These are phyloP conservation scores for Eucalyptus globulus DNA, from an alignment of 345 rosid species.

Conservation along the genomic window DNA sequence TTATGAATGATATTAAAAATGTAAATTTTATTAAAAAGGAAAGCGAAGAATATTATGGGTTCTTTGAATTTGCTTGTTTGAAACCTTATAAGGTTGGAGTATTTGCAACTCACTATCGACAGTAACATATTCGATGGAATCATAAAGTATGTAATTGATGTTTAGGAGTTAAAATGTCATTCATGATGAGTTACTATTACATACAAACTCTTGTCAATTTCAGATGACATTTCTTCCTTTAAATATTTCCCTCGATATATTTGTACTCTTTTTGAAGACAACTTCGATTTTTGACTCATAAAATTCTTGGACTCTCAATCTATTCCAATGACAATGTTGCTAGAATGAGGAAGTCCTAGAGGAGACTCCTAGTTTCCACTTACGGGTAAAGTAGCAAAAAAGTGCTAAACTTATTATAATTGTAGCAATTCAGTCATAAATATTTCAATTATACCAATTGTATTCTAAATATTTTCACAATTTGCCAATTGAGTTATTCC, in stretches of 20 bases:
- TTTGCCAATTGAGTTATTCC: not conserved
- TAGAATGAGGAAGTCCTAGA: not conserved
- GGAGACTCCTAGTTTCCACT: not conserved
- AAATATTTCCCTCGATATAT: too few species aligned
- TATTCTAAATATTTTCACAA: too few species aligned
- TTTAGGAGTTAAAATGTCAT: not conserved
- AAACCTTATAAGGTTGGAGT: not conserved
- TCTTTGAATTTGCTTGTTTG: not conserved
- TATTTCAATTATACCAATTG: too few species aligned
- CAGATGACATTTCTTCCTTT: not conserved
- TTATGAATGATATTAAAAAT: not conserved
- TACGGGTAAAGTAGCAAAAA: not conserved
- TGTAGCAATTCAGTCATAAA: rapidly evolving
- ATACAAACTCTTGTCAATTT: not conserved
- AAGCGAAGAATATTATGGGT: not conserved
- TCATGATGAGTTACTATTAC: not conserved
- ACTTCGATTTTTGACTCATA: not conserved
- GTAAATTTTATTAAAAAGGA: not conserved
- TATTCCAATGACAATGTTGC: not conserved
- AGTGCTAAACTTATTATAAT: too few species aligned
- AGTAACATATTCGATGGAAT: not conserved
- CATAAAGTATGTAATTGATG: not conserved
- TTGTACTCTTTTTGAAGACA: not conserved
- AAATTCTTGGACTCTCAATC: not conserved
- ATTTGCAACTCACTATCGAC: not conserved